phyloP scores from a whole-genome alignment of 2,329 filamentous ascomycete genomes.

The Ophiostoma novo-ulmi region DNA sequence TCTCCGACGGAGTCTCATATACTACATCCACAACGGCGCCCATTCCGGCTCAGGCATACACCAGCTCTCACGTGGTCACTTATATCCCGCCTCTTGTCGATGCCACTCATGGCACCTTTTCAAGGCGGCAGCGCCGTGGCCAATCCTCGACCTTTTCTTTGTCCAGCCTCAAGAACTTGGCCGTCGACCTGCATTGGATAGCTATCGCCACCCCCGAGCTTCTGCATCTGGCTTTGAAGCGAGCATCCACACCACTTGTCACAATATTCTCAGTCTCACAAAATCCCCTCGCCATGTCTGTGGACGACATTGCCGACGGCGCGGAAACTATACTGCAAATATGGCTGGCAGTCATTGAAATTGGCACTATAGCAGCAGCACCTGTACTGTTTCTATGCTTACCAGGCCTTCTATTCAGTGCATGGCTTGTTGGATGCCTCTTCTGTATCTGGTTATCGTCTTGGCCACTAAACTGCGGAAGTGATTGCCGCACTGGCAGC shows the following conservation, averaged over 20 bases:
- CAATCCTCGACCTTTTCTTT: slow-evolving; percentile 1
- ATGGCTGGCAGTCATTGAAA: slow-evolving; percentile 27
- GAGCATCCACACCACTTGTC: slow-evolving; percentile 4
- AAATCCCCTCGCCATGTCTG: slow-evolving; percentile 24
- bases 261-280: neutral
- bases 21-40: neutral
- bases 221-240: neutral
- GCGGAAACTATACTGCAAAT: slow-evolving; percentile 27
- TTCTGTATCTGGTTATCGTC: slow-evolving; percentile 30
- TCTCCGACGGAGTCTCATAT: neutral
- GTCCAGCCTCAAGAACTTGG: neutral
- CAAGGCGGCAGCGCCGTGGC: slow-evolving; percentile 29
- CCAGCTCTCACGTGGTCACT: slow-evolving; percentile 28
- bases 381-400: slow-evolving; percentile 33
- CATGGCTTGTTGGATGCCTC: slow-evolving; percentile 31
- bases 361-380: slow-evolving; percentile 30
- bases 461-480: slow-evolving; percentile 32
- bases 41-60: neutral
- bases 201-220: slow-evolving; percentile 12
- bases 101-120: slow-evolving; percentile 34
- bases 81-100: slow-evolving; percentile 38
- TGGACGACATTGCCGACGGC: slow-evolving; percentile 36
- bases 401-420: slow-evolving; percentile 32
- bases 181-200: slow-evolving; percentile 22
- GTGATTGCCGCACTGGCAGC: neutral